Base-by-base conservation (phyloP, 805 yeast species). In the Kockiozyma suomiensis region DNA sequence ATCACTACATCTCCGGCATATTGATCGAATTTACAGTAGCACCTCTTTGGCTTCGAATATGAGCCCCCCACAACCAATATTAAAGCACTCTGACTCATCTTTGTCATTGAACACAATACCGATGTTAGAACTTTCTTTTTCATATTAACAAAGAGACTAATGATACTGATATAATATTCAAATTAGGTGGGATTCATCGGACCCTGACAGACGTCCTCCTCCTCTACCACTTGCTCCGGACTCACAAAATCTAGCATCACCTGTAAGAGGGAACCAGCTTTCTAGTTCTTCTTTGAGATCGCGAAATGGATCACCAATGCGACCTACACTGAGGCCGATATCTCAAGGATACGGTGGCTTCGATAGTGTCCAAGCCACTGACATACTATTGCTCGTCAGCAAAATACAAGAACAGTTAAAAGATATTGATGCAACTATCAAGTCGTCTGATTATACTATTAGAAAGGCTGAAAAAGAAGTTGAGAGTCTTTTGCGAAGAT, bases 201-300 rank as follows among this genome's bases (percentile, higher is more conserved):
- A 76, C 54, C 79, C 79, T 2, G 60, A 64, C 52, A 66, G 78
- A 58, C 74, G 74, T 35, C 79, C 79, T n/a, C 77, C 77, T 1
- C 78, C 80, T 3, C 59, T 76, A 56, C 79, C 79, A 7, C 58
- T 74, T 2, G 74, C 76, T 1, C 79, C 81, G 3, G 79, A 75
- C 38, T 72, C 75, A 67, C 70, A 76, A 5, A 61, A 64, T 13
- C 66, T 66, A 28, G n/a, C 30, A n/a, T 43, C 56, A 13, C 41
- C 62, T 12, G 6, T 50, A n/a, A 45, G 38, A 12, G 35, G 37
- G 10, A 28, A 23, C 6, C 42, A n/a, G 8, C 19, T 51, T 1
- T 25, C 17, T 8, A 69, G 26, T 17, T 12, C 54, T 13, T 33
- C 54, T 25, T 25, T 46, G 21, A 50, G 51, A n/a, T 50, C 50